Conservation (phyloP, 495 filamentous ascomycete genomes). For the Aspergillus kassunensis region DNA sequence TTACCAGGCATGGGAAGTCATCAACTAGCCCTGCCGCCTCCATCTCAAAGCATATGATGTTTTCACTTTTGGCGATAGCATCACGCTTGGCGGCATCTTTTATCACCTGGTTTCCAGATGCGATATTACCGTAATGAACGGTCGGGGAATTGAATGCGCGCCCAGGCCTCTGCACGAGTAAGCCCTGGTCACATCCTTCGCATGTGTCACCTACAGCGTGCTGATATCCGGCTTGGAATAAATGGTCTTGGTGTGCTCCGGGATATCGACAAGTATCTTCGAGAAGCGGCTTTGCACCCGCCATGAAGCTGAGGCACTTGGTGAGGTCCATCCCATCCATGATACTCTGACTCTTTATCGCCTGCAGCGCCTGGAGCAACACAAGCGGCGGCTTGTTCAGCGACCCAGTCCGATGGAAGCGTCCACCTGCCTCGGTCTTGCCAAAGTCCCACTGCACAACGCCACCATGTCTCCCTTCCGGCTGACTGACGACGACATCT, state of each 20-base stretch:
- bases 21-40: slow-evolving; percentile 3
- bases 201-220: slow-evolving; percentile 20
- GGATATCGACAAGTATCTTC: background rate
- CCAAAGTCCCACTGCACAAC: slow-evolving; percentile 35
- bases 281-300: background rate
- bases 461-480: slow-evolving; percentile 17
- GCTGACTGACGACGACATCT: slow-evolving; percentile 32
- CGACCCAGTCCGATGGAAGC: slow-evolving; percentile 29
- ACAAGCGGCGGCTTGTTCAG: slow-evolving; percentile 30
- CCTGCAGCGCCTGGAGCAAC: slow-evolving; percentile 23
- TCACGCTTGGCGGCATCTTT: slow-evolving; percentile 2
- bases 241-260: background rate
- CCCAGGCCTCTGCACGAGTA: background rate
- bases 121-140: slow-evolving; percentile 19
- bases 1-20: slow-evolving; percentile 16
- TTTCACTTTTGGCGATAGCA: background rate
- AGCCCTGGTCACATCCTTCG: slow-evolving; percentile 11
- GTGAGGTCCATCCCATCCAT: too few relatives aligned
- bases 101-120: slow-evolving; percentile 18
- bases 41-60: slow-evolving; percentile 1
- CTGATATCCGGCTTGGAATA: background rate
- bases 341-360: too few relatives aligned
- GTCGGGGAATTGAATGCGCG: too few relatives aligned
- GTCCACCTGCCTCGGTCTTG: slow-evolving; percentile 22
- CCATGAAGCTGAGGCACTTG: too few relatives aligned